phyloP scores from a whole-genome alignment of 805 yeast genomes.

The Cyberlindnera bimundalis region DNA sequence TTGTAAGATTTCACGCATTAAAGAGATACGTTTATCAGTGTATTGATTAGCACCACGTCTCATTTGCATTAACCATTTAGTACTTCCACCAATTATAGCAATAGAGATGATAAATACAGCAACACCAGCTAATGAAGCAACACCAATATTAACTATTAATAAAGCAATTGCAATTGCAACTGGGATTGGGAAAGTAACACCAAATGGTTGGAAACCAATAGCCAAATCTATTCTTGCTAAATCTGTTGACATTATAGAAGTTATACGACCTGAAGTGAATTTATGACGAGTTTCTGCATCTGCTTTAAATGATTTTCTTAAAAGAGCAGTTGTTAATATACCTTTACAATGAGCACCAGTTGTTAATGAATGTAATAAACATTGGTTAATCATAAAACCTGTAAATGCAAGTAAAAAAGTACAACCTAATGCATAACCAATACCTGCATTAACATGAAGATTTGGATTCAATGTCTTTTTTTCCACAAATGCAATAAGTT shows the following conservation, averaged over 20 bases:
- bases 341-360: constrained; percentile 69
- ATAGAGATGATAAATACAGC: constrained; percentile 50
- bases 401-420: constrained; percentile 39
- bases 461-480: constrained; percentile 37
- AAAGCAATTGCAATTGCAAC: constrained; percentile 60
- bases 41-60: constrained; percentile 53
- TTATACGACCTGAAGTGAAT: constrained; percentile 59
- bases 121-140: constrained; percentile 62
- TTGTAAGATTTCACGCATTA: constrained; percentile 58
- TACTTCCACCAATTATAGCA: constrained; percentile 38
- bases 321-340: constrained; percentile 59
- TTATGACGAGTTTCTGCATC: constrained; percentile 49
- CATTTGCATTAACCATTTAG: constrained; percentile 46
- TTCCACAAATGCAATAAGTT: constrained; percentile 53
- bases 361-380: constrained; percentile 46
- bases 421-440: constrained; percentile 59
- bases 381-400: constrained; percentile 46
- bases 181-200: constrained; percentile 56
- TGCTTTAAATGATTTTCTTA: constrained; percentile 60
- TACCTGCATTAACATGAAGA: constrained; percentile 42
- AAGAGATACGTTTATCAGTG: constrained; percentile 63
- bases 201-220: constrained; percentile 54
- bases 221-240: constrained; percentile 72
- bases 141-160: constrained; percentile 65
- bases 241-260: constrained; percentile 76